phyloP scores from a whole-genome alignment of 2,329 filamentous ascomycete species.

The Diaporthe helianthi region DNA sequence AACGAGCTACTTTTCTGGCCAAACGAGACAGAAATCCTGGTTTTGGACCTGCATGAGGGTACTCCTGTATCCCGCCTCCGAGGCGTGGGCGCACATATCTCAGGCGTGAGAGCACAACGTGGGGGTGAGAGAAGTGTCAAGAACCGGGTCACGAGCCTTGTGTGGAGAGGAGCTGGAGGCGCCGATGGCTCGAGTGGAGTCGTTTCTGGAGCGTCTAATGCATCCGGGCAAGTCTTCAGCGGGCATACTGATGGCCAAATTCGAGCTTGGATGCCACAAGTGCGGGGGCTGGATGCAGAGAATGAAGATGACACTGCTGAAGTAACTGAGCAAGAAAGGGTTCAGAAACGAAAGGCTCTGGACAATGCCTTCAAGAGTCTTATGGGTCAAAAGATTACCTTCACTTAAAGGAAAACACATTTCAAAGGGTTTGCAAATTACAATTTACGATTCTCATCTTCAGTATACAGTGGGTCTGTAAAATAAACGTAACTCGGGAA shows the following conservation, averaged over 20 bases:
- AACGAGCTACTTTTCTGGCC: constrained; percentile 80
- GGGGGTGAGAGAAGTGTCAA: constrained; percentile 64
- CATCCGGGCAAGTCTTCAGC: constrained; percentile 71
- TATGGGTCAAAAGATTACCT: constrained; percentile 75
- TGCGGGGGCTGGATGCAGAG: constrained; percentile 51
- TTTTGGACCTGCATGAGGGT: constrained; percentile 82
- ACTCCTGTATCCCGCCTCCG: constrained; percentile 74
- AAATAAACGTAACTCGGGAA: too few species aligned
- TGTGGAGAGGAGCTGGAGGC: constrained; percentile 73
- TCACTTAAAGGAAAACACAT: constrained; percentile 45
- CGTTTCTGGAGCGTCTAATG: constrained; percentile 64
- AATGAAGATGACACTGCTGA: constrained; percentile 51
- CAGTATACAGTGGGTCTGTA: too few species aligned
- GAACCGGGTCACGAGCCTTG: constrained; percentile 76
- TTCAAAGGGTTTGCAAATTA: neutral
- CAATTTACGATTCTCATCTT: neutral
- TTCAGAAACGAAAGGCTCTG: constrained; percentile 78
- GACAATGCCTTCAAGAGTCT: constrained; percentile 82
- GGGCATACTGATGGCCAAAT: constrained; percentile 87
- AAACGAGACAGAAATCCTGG: constrained; percentile 80
- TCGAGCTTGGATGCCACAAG: constrained; percentile 74
- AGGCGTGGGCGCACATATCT: constrained; percentile 63
- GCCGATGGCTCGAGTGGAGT: constrained; percentile 58
- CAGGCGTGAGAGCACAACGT: constrained; percentile 52
- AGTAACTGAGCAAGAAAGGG: constrained; percentile 58